A percentile compares a stretch with the other conserved stretches of the same genome.
Conservation (phyloP, 139 green algal genomes). For the Trebouxia sp. region DNA sequence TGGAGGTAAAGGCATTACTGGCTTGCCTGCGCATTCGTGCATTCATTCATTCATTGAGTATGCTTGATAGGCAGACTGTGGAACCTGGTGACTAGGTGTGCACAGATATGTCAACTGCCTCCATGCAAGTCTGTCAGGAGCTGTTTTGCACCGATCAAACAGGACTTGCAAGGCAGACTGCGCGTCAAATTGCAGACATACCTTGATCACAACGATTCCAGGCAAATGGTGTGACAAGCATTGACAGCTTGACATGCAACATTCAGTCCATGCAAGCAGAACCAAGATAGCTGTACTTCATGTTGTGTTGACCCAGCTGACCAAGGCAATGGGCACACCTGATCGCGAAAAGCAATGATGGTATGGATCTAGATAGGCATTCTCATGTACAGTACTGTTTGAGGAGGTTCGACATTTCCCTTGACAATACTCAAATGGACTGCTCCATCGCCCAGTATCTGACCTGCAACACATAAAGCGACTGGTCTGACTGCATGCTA, state of each 20-base stretch:
- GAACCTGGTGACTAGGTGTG: no score
- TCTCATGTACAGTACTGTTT: conserved; percentile 78
- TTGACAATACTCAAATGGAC: conserved; percentile 70
- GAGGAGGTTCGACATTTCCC: conserved; percentile 71
- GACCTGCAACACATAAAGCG: conserved; percentile 32
- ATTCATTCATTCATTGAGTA: background rate
- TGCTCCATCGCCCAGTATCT: conserved; percentile 62
- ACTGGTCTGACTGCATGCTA: background rate
- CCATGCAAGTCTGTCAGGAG: background rate
- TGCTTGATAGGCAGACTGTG: no score
- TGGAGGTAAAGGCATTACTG: conserved; percentile 44
- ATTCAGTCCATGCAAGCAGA: background rate
- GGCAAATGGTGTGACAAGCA: no score
- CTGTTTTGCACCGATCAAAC: background rate
- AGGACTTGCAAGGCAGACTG: background rate
- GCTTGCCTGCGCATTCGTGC: conserved; percentile 42
- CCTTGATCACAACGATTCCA: no score
- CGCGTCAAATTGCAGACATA: no score
- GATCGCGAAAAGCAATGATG: conserved; percentile 77
- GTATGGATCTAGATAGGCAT: conserved; percentile 68
- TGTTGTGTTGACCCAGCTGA: no score
- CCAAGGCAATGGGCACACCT: conserved; percentile 45
- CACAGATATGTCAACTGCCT: background rate
- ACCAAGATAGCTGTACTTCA: no score
- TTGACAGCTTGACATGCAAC: background rate